Evolutionary conservation across 2,329 filamentous ascomycete genomes (phyloP).

Genomic region (Cladosporium oxysporum): DNA sequence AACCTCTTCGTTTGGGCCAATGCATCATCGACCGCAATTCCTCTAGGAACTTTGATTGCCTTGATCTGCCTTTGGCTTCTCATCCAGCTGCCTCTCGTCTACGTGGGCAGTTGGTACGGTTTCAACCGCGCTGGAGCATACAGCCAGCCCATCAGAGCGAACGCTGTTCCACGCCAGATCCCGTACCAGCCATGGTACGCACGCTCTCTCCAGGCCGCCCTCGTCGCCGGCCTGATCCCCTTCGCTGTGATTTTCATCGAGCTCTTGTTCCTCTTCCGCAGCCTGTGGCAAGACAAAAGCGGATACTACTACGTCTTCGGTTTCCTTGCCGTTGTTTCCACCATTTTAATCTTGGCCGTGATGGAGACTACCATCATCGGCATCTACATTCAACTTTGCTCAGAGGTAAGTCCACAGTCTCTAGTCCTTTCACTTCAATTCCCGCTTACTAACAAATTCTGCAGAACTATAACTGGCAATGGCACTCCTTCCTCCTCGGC

Average conservation of each 20-base stretch:
- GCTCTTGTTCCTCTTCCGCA: constrained; percentile 82
- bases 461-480: constrained; percentile 87
- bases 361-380: constrained; percentile 82
- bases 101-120: constrained; percentile 76
- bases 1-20: constrained; percentile 91
- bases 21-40: constrained; percentile 82
- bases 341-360: constrained; percentile 73
- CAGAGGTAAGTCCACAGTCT: constrained; percentile 57
- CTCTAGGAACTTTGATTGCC: constrained; percentile 74
- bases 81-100: constrained; percentile 82
- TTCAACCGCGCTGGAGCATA: constrained; percentile 68
- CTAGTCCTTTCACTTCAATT: neutral
- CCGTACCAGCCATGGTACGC: constrained; percentile 76
- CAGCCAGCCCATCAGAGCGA: constrained; percentile 81
- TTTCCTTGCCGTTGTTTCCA: constrained; percentile 73
- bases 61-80: constrained; percentile 79
- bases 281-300: constrained; percentile 85
- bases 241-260: constrained; percentile 90
- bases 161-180: constrained; percentile 69
- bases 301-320: constrained; percentile 93
- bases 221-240: constrained; percentile 75
- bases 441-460: constrained; percentile 21
- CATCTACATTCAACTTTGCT: constrained; percentile 79
- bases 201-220: constrained; percentile 60
- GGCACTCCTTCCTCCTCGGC: constrained; percentile 81